These are phyloP conservation scores for Podospora pseudocomata DNA, from an alignment of 495 filamentous ascomycete species.

Conservation along the genomic window DNA sequence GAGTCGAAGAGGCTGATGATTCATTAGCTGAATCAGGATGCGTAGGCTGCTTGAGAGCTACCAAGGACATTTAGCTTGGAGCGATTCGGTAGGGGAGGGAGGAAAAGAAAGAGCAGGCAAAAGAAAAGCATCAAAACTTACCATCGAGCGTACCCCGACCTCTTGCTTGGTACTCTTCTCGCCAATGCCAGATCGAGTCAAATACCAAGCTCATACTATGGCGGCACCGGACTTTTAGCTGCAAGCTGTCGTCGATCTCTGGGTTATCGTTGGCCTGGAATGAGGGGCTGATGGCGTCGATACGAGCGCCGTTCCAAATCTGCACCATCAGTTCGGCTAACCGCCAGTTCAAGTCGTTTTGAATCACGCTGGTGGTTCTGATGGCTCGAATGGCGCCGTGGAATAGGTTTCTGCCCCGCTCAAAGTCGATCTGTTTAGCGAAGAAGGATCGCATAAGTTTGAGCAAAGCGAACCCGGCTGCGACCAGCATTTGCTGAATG, in stretches of 20 bases:
- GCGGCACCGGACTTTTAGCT: slow-evolving; percentile 81
- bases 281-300: slow-evolving; percentile 43
- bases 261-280: slow-evolving; percentile 39
- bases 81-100: slow-evolving; percentile 17
- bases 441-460: slow-evolving; percentile 87
- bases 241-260: slow-evolving; percentile 65
- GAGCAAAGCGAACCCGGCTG: slow-evolving; percentile 76
- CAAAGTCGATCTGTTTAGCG: slow-evolving; percentile 64
- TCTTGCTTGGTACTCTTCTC: slow-evolving; percentile 78
- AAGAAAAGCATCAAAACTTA: slow-evolving; percentile 38
- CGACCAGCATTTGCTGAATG: slow-evolving; percentile 88
- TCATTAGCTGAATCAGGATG: slow-evolving; percentile 76
- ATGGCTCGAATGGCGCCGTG: slow-evolving; percentile 73
- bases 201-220: slow-evolving; percentile 93
- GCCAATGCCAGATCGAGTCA: slow-evolving; percentile 91
- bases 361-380: slow-evolving; percentile 69
- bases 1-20: slow-evolving; percentile 64
- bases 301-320: slow-evolving; percentile 76
- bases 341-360: slow-evolving; percentile 81
- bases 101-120: slow-evolving; percentile 14
- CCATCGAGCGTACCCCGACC: slow-evolving; percentile 75
- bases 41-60: slow-evolving; percentile 80
- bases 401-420: slow-evolving; percentile 71
- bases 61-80: slow-evolving; percentile 37
- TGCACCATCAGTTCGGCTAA: slow-evolving; percentile 87